Base-by-base conservation (phyloP, 2,329 filamentous ascomycete species). In the Paecilomyces sp. region DNA sequence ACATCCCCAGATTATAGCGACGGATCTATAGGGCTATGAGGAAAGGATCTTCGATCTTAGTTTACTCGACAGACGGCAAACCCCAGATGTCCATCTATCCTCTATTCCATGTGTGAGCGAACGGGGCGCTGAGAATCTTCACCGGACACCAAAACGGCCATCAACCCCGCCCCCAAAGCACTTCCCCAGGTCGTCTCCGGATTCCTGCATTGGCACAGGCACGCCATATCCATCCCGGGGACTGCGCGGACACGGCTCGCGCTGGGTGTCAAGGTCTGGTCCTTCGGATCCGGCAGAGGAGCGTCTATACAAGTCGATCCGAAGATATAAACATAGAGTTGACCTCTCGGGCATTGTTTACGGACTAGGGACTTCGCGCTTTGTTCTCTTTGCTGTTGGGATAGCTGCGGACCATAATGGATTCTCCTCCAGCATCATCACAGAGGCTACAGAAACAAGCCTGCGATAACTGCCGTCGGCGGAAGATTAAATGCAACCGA, bases 401-500 rank as follows among this genome's bases (percentile, higher is more conserved):
- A 11, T 33, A 33, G 31, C 31, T 3, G 6, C 15, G n/a, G 41
- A 15, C n/a, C 13, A 47, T 22, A 47, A 47, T 47, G 41, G n/a
- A 47, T 8, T 47, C 51, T 11, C 41, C 60, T 60, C 13, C 60
- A 50, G 7, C 54, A n/a, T n/a, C 36, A 64, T 59, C 65, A 57
- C 64, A 66, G 50, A 67, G 68, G 53, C 56, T 66, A 25, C 59
- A 61, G 25, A 75, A 74, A 60, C 74, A 76, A 63, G 73, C 74
- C 54, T 76, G 74, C 60, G 74, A 76, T 58, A 75, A 75, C 58
- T 78, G 76, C 66, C 71, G 75, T 31, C 67, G 70, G 15, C 72
- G 75, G 54, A 78, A 78, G 60, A 75, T 78, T 58, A 78, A 75
- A 67, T 78, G 76, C 59, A 54, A 72, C 70, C 66, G 74, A 69